phyloP scores from a whole-genome alignment of 2,329 filamentous ascomycete genomes.

The Colletotrichum somersetense region DNA sequence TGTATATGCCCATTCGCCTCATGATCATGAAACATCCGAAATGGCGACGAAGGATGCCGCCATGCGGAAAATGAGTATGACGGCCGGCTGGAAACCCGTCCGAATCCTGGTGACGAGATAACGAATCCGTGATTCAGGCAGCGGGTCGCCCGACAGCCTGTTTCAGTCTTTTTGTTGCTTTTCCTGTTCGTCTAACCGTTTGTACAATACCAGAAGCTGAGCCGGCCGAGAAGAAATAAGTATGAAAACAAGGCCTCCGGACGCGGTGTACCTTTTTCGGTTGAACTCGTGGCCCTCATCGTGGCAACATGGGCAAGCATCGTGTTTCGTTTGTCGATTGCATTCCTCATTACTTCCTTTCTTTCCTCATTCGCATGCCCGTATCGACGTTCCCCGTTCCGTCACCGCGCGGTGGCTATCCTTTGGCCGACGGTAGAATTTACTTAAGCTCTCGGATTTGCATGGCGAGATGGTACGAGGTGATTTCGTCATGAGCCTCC shows the following conservation, averaged over 20 bases:
- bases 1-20: neutral
- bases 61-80: neutral
- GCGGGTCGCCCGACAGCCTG: constrained; percentile 19
- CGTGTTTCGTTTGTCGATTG: neutral
- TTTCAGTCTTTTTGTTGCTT: constrained; percentile 23
- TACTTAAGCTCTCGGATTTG: neutral
- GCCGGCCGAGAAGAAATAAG: neutral
- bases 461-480: constrained; percentile 13
- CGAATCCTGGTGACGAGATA: neutral
- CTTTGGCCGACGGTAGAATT: constrained; percentile 12
- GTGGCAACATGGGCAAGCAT: neutral
- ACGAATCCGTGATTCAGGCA: constrained; percentile 9
- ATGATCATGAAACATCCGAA: neutral
- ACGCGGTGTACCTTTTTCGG: neutral
- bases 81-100: neutral
- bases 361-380: constrained; percentile 22
- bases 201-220: constrained; percentile 31
- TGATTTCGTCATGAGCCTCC: constrained; percentile 28
- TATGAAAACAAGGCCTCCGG: neutral
- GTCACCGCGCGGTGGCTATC: constrained; percentile 6
- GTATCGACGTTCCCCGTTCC: constrained; percentile 27
- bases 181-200: constrained; percentile 37
- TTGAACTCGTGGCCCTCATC: neutral
- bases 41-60: neutral
- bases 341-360: constrained; percentile 13